Conservation (phyloP, 371 early-diverging fungal species). For the Mortierella polycephala region DNA sequence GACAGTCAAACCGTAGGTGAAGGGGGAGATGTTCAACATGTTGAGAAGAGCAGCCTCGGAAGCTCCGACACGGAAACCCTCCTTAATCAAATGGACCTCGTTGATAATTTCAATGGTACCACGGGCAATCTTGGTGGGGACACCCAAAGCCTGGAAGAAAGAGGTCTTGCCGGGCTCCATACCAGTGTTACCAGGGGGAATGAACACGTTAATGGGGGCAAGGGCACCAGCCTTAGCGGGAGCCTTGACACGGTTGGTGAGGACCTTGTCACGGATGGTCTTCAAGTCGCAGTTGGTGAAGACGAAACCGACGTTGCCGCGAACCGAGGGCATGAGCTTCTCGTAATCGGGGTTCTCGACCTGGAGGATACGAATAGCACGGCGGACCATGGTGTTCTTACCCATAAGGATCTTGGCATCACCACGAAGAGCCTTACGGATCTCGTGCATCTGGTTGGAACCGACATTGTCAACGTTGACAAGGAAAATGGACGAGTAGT, state of each 20-base stretch:
- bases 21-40: constrained; percentile 99
- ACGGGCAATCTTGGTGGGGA: constrained; percentile 99
- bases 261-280: constrained; percentile 92
- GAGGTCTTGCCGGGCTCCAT: constrained; percentile 99
- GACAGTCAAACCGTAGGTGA: constrained; percentile 99
- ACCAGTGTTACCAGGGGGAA: constrained; percentile 99
- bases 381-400: constrained; percentile 99
- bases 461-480: constrained; percentile 99
- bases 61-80: constrained; percentile 97
- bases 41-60: constrained; percentile 99
- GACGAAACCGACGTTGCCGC: constrained; percentile 99
- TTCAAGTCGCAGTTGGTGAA: constrained; percentile 99
- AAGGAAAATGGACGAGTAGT: constrained; percentile 94
- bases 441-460: constrained; percentile 99
- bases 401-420: constrained; percentile 98
- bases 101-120: constrained; percentile 99
- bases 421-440: constrained; percentile 94
- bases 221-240: constrained; percentile 99
- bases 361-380: constrained; percentile 88
- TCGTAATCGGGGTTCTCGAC: constrained; percentile 90
- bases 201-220: constrained; percentile 96
- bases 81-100: constrained; percentile 93
- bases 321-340: constrained; percentile 85
- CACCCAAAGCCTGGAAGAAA: constrained; percentile 99
- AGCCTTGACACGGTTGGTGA: constrained; percentile 96